Evolutionary conservation across 148 eudicot species (phyloP).

Genomic region (Heliosperma pusillum): DNA sequence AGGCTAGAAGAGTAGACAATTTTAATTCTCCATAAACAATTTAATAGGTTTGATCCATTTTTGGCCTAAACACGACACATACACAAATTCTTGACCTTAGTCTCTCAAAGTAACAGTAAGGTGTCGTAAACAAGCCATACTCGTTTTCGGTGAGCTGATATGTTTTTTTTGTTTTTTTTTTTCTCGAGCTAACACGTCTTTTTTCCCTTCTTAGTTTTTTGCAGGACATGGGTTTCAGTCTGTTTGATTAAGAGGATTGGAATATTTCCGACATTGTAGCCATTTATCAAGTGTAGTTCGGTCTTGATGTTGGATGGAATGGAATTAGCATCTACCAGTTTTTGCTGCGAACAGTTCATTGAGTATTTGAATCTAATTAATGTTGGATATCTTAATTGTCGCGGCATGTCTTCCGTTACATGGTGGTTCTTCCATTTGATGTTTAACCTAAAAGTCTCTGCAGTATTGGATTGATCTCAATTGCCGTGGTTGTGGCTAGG

Average conservation of each 20-base stretch:
- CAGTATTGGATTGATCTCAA: too few species aligned
- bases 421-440: not conserved
- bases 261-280: constrained; percentile 6
- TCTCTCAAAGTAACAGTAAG: too few species aligned
- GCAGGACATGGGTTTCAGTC: constrained; percentile 55
- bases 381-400: constrained; percentile 5
- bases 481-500: too few species aligned
- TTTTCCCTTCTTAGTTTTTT: constrained; percentile 4
- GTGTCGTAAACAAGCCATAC: too few species aligned
- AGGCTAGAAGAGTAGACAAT: too few species aligned
- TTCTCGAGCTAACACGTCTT: not conserved
- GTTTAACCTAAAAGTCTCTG: too few species aligned
- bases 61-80: too few species aligned
- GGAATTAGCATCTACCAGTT: not conserved
- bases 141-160: too few species aligned
- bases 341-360: not conserved
- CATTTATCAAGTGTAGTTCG: constrained; percentile 22
- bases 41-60: too few species aligned
- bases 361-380: constrained; percentile 14
- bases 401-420: not conserved
- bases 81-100: too few species aligned
- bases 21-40: too few species aligned
- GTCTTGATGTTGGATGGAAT: constrained; percentile 12
- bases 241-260: constrained; percentile 29
- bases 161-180: not conserved